A percentile compares a stretch with the other conserved stretches of the same genome.
Evolutionary conservation across 1,139 yeast genomes (phyloP).

Genomic region (Saccharomyces hybrid): DNA sequence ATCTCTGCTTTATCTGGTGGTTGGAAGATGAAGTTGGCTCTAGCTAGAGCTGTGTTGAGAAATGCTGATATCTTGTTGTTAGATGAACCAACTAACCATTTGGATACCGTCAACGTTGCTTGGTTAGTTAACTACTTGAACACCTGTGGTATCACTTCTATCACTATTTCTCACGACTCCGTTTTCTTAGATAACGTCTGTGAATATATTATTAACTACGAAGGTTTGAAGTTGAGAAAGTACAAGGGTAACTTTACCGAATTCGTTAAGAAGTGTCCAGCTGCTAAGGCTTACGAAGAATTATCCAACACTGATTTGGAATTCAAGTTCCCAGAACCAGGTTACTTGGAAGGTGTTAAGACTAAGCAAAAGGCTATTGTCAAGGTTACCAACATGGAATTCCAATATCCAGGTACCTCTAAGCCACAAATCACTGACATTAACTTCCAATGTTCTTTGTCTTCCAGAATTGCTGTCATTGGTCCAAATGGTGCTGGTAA

Average conservation of each 20-base stretch:
- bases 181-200: slow-evolving; percentile 97
- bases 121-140: slow-evolving; percentile 99
- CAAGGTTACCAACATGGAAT: slow-evolving; percentile 90
- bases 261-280: slow-evolving; percentile 97
- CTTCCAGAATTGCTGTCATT: slow-evolving; percentile 99
- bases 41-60: slow-evolving; percentile 98
- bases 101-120: slow-evolving; percentile 98
- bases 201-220: slow-evolving; percentile 98
- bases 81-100: slow-evolving; percentile 99
- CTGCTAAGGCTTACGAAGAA: slow-evolving; percentile 98
- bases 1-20: slow-evolving; percentile 98
- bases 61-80: slow-evolving; percentile 96
- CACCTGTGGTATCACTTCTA: slow-evolving; percentile 96
- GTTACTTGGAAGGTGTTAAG: slow-evolving; percentile 99
- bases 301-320: slow-evolving; percentile 95
- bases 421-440: slow-evolving; percentile 89
- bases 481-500: slow-evolving; percentile 99
- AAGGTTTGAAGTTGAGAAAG: slow-evolving; percentile 98
- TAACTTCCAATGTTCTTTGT: slow-evolving; percentile 96
- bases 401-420: slow-evolving; percentile 98
- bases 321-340: slow-evolving; percentile 98
- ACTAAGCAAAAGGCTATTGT: slow-evolving; percentile 99
- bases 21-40: slow-evolving; percentile 99
- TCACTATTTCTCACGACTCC: slow-evolving; percentile 98
- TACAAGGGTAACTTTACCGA: slow-evolving; percentile 99